Evolutionary conservation across 2,329 filamentous ascomycete species (phyloP).

Genomic region (Emmonsia crescens): DNA sequence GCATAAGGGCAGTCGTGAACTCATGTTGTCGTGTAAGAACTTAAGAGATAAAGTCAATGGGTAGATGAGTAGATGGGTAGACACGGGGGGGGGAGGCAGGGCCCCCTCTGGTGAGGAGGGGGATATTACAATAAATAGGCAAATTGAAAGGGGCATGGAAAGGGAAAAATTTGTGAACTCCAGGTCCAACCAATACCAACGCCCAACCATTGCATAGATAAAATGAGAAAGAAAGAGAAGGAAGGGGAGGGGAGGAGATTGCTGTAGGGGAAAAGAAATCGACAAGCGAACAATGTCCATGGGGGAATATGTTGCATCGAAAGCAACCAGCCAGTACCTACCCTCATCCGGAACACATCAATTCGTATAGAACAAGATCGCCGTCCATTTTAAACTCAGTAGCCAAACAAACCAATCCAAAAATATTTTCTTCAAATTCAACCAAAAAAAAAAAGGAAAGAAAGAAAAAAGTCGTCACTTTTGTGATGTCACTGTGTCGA

Average conservation of each 20-base stretch:
- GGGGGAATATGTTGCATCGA: neutral
- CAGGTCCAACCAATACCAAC: neutral
- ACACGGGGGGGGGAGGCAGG: too few species aligned
- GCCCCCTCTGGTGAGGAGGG: neutral
- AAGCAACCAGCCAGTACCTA: neutral
- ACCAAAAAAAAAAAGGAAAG: neutral
- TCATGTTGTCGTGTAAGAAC: neutral
- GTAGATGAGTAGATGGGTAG: too few species aligned
- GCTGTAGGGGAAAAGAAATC: neutral
- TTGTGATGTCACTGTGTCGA: too few species aligned
- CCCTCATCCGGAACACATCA: neutral
- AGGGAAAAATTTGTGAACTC: neutral
- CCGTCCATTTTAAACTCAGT: neutral
- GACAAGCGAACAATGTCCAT: neutral
- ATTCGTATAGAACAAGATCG: neutral
- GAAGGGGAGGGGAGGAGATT: neutral
- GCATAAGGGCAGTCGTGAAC: neutral
- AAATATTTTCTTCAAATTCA: neutral
- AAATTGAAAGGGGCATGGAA: neutral
- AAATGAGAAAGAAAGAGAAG: neutral
- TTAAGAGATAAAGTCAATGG: neutral
- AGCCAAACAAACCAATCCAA: neutral
- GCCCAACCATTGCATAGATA: neutral
- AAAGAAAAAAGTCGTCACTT: too few species aligned
- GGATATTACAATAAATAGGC: neutral